These are phyloP conservation scores for Onygenales sp. DNA, from an alignment of 2,329 filamentous ascomycete species.

Conservation along the genomic window DNA sequence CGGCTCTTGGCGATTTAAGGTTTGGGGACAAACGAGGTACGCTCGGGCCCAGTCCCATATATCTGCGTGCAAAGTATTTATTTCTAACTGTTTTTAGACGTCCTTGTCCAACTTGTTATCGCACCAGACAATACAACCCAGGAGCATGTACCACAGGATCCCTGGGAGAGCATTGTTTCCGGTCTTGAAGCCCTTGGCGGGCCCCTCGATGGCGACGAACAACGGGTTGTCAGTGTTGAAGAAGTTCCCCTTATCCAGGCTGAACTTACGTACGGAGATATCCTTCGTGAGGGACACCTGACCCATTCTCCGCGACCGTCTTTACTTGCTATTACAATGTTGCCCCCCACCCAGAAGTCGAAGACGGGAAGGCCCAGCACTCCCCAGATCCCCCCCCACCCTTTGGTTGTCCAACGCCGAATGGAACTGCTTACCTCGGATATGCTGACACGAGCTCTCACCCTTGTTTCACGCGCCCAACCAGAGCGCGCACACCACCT, in stretches of 20 bases:
- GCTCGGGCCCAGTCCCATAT: slow-evolving; percentile 2
- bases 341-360: slow-evolving; percentile 56
- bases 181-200: slow-evolving; percentile 89
- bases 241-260: slow-evolving; percentile 93
- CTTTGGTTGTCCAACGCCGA: slow-evolving; percentile 85
- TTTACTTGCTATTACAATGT: slow-evolving; percentile 88
- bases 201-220: slow-evolving; percentile 74
- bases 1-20: slow-evolving; percentile 77
- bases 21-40: slow-evolving; percentile 80
- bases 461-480: slow-evolving; percentile 80
- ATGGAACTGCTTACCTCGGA: slow-evolving; percentile 98
- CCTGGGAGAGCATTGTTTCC: slow-evolving; percentile 96
- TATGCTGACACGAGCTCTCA: slow-evolving; percentile 89
- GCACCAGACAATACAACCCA: slow-evolving; percentile 72
- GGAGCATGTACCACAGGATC: slow-evolving; percentile 81
- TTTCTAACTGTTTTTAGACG: slow-evolving; percentile 45
- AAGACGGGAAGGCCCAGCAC: slow-evolving; percentile 39
- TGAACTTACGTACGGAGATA: slow-evolving; percentile 86
- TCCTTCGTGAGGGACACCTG: slow-evolving; percentile 76
- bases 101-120: slow-evolving; percentile 89
- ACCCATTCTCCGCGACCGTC: slow-evolving; percentile 84
- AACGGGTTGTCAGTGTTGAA: slow-evolving; percentile 75
- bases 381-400: slow-evolving; percentile 88
- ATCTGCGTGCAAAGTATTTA: not conserved
- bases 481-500: slow-evolving; percentile 90